Evolutionary conservation across 805 yeast genomes (phyloP), one percentile per base, ranked within the genome.

Genomic region (Candida sonorensis): DNA sequence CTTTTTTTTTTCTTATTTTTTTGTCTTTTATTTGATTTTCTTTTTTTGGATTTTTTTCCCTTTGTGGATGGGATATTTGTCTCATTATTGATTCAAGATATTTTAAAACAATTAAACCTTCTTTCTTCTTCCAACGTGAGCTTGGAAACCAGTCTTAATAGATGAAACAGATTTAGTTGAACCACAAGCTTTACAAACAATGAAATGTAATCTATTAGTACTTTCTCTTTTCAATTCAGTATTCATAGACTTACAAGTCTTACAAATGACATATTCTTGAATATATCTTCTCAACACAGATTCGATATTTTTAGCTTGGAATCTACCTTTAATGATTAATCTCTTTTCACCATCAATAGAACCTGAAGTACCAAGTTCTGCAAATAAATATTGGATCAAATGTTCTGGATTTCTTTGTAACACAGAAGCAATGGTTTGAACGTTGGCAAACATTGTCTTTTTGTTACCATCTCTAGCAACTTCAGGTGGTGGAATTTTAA

Each of bases 111-210:
- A n/a, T 37, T 29, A 48, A 46, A 57, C 67, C 64, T 69, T 81
- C 77, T 77, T 83, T 79, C 90, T 83, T 63, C 82, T 81, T 41
- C 95, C 94, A 53, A 85, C 79, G 57, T 84, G 90, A 50, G 98
- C 99, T 71, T 88, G 96, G 95, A 85, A 92, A 81, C 99, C 99
- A 30, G 97, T 85, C 77, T 94, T 92, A 64, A 92, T 92, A 29
- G 96, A 86, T 48, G 92, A 77, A 36, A 92, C 99, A 31, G 97
- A 87, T 67, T 96, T 81, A 30, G 97, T 79, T 30, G 95, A 84
- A 48, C 98, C 98, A 74, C 99, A 92, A 36, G 94, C 84, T 59
- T 88, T 87, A 73, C 99, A 92, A 53, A 88, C 95, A 72, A 92
- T 73, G 72, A 92, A 92, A 69, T 85, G 94, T 66, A 92, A 75